phyloP scores from a whole-genome alignment of 805 yeast genomes.

The Pichia pseudocactophila region DNA sequence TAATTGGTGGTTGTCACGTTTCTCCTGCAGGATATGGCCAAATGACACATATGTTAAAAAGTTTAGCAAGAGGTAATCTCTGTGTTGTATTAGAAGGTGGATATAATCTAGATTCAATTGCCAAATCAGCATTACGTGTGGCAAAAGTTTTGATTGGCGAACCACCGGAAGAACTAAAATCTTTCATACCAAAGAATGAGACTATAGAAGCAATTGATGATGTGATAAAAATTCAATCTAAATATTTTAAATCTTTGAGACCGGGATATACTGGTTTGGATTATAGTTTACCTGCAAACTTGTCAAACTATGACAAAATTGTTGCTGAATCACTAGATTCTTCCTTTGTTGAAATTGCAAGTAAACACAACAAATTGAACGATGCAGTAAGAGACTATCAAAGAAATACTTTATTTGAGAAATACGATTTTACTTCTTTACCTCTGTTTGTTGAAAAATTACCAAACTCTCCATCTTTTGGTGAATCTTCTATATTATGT shows the following conservation, averaged over 20 bases:
- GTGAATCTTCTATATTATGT: conserved; percentile 55
- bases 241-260: conserved; percentile 78
- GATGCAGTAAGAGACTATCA: conserved; percentile 75
- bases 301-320: conserved; percentile 27
- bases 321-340: conserved; percentile 34
- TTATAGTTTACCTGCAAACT: conserved; percentile 22
- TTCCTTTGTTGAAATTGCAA: conserved; percentile 27
- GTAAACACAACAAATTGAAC: conserved; percentile 45
- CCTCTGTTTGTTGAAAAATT: conserved; percentile 43
- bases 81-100: conserved; percentile 96
- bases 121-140: conserved; percentile 84
- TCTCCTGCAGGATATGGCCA: conserved; percentile 94
- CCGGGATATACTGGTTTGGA: conserved; percentile 46
- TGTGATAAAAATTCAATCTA: conserved; percentile 71
- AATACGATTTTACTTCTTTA: conserved; percentile 51
- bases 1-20: conserved; percentile 93
- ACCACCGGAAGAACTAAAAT: conserved; percentile 75
- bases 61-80: conserved; percentile 78
- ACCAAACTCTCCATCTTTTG: conserved; percentile 41
- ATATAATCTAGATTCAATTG: conserved; percentile 84
- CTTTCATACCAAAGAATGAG: conserved; percentile 59
- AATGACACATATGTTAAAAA: conserved; percentile 87
- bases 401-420: conserved; percentile 43
- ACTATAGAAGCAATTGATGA: conserved; percentile 75
- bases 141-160: conserved; percentile 89